Evolutionary conservation across 202 grass and related monocot species (phyloP).

Genomic region (Elaeis oleifera): DNA sequence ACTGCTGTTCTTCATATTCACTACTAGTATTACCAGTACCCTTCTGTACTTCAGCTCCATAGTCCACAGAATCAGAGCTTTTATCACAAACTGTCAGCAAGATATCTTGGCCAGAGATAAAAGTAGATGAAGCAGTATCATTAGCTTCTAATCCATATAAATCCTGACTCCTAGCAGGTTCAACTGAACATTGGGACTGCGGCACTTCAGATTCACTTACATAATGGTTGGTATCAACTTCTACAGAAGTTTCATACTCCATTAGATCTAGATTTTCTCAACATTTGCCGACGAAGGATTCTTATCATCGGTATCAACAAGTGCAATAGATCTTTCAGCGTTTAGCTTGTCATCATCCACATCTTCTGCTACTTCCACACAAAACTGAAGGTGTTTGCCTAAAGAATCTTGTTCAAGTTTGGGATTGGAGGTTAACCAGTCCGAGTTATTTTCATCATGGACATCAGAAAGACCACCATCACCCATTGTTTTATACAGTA

Average conservation of each 20-base stretch:
- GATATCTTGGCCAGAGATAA: too few relatives aligned
- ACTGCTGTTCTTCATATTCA: conserved; percentile 13
- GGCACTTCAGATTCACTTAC: conserved; percentile 6
- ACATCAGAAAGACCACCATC: too few relatives aligned
- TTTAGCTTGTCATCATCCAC: conserved; percentile 6
- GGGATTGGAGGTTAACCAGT: conserved; percentile 6
- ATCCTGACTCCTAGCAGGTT: too few relatives aligned
- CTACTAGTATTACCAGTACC: conserved; percentile 1
- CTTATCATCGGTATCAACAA: conserved; percentile 1
- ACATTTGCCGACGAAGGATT: conserved; percentile 5
- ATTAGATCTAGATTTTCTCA: conserved; percentile 10
- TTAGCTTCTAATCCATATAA: too few relatives aligned
- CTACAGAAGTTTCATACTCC: background rate
- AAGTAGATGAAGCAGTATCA: too few relatives aligned
- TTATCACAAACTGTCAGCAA: too few relatives aligned
- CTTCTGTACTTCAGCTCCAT: conserved; percentile 9
- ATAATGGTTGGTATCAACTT: conserved; percentile 13
- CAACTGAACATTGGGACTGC: too few relatives aligned
- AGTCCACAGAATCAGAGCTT: too few relatives aligned
- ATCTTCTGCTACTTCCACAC: background rate
- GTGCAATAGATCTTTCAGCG: conserved; percentile 11
- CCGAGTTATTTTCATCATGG: background rate
- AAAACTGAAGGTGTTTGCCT: conserved; percentile 20
- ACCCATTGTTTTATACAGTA: too few relatives aligned
- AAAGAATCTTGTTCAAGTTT: conserved; percentile 6